Evolutionary conservation across 352 stramenopile species (phyloP).

Genomic region (Pythium pyrilobum): DNA sequence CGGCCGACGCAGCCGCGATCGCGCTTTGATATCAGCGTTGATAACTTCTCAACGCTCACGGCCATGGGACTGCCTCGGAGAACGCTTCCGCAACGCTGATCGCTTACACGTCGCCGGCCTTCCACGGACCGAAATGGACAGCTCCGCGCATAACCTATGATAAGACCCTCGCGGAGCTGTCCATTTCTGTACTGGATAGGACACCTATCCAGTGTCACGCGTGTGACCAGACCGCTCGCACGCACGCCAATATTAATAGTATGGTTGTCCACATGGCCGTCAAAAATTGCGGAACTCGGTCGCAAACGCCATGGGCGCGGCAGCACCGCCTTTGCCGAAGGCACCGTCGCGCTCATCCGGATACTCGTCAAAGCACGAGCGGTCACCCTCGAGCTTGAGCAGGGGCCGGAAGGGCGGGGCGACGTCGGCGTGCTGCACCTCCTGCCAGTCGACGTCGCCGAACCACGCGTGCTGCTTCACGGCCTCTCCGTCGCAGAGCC

Average conservation of each 20-base stretch:
- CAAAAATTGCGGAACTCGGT: constrained; percentile 26
- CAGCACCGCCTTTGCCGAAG: neutral
- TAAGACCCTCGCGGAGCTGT: too few species aligned
- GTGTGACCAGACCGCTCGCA: too few species aligned
- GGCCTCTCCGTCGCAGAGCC: constrained; percentile 33
- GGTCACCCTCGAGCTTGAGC: constrained; percentile 39
- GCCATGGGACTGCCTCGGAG: too few species aligned
- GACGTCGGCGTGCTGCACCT: constrained; percentile 41
- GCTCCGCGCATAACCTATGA: too few species aligned
- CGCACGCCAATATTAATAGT: neutral
- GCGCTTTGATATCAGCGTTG: too few species aligned
- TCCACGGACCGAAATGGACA: too few species aligned
- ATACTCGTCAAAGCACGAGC: constrained; percentile 63
- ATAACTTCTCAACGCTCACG: too few species aligned
- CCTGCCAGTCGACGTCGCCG: constrained; percentile 52
- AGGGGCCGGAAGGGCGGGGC: constrained; percentile 36
- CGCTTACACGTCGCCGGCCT: too few species aligned
- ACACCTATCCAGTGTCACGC: too few species aligned
- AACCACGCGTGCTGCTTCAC: constrained; percentile 74
- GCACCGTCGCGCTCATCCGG: constrained; percentile 21
- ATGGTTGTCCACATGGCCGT: neutral
- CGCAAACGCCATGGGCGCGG: constrained; percentile 1
- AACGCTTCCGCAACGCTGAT: too few species aligned
- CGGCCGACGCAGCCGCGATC: too few species aligned
- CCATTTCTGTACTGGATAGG: too few species aligned